Evolutionary conservation across 1,139 yeast species (phyloP).

Genomic region (Blastobotrys ciferrii): DNA sequence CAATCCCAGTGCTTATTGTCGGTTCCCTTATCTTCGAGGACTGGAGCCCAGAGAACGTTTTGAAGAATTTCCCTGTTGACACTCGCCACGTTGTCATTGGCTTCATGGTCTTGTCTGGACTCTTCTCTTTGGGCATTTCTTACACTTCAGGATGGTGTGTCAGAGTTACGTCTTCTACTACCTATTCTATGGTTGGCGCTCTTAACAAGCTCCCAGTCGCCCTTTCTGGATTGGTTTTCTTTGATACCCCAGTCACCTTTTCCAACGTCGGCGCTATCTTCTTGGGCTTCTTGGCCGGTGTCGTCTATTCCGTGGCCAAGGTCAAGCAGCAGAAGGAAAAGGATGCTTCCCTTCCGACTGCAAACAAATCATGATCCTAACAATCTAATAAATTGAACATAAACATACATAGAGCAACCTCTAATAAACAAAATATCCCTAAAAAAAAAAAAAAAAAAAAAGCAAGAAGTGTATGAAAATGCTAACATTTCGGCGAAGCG

Average conservation of each 20-base stretch:
- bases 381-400: neutral
- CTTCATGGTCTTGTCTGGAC: slow-evolving; percentile 90
- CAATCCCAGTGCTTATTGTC: slow-evolving; percentile 80
- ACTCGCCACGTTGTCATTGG: slow-evolving; percentile 62
- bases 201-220: slow-evolving; percentile 97
- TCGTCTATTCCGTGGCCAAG: slow-evolving; percentile 92
- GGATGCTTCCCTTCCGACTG: slow-evolving; percentile 33
- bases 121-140: slow-evolving; percentile 92
- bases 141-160: slow-evolving; percentile 99
- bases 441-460: too few species aligned
- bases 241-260: slow-evolving; percentile 92
- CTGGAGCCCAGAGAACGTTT: slow-evolving; percentile 82
- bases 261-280: slow-evolving; percentile 86
- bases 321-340: slow-evolving; percentile 64
- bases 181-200: slow-evolving; percentile 99
- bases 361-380: slow-evolving; percentile 22
- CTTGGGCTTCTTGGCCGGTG: slow-evolving; percentile 90
- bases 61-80: slow-evolving; percentile 72
- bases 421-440: slow-evolving; percentile 5
- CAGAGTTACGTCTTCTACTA: slow-evolving; percentile 96
- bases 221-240: slow-evolving; percentile 86
- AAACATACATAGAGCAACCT: neutral
- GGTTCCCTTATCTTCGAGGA: slow-evolving; percentile 81
- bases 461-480: too few species aligned
- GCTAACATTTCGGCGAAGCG: too few species aligned